Evolutionary conservation across 2,329 filamentous ascomycete genomes (phyloP).

Genomic region (Dichotomopilus funicola): DNA sequence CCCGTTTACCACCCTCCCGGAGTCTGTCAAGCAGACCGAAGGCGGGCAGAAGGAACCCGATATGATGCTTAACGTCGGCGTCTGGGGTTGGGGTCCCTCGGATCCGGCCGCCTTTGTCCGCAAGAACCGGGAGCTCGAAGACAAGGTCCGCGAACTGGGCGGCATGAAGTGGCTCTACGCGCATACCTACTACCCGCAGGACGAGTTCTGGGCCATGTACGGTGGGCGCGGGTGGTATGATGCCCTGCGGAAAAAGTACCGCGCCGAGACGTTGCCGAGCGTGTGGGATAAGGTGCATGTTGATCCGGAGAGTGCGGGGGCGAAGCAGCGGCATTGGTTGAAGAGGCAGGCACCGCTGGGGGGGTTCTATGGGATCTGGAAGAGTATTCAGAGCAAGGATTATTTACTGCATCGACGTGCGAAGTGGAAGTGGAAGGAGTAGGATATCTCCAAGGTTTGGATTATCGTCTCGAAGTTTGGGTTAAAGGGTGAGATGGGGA

Average conservation of each 20-base stretch:
- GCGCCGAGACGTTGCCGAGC: constrained; percentile 54
- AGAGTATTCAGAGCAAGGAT: constrained; percentile 51
- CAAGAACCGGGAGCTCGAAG: constrained; percentile 66
- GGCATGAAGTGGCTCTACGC: constrained; percentile 87
- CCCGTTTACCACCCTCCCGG: constrained; percentile 38
- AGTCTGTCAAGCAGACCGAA: constrained; percentile 19
- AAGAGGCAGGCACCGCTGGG: constrained; percentile 50
- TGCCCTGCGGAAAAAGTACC: constrained; percentile 54
- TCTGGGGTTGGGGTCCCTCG: constrained; percentile 71
- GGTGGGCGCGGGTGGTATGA: constrained; percentile 54
- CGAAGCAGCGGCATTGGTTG: constrained; percentile 36
- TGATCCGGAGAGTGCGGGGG: constrained; percentile 26
- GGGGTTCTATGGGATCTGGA: constrained; percentile 53
- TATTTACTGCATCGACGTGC: constrained; percentile 48
- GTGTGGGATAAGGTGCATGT: constrained; percentile 67
- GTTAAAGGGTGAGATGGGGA: not conserved
- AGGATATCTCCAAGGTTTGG: constrained; percentile 6
- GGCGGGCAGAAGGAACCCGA: constrained; percentile 18
- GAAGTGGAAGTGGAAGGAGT: constrained; percentile 46
- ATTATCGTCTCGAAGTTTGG: not conserved
- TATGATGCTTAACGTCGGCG: constrained; percentile 55
- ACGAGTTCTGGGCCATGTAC: constrained; percentile 46
- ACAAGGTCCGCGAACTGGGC: constrained; percentile 59
- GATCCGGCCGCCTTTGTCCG: constrained; percentile 53
- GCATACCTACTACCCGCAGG: constrained; percentile 72